These are phyloP conservation scores for Alternaria dauci DNA, from an alignment of 2,329 filamentous ascomycete species.

Conservation along the genomic window DNA sequence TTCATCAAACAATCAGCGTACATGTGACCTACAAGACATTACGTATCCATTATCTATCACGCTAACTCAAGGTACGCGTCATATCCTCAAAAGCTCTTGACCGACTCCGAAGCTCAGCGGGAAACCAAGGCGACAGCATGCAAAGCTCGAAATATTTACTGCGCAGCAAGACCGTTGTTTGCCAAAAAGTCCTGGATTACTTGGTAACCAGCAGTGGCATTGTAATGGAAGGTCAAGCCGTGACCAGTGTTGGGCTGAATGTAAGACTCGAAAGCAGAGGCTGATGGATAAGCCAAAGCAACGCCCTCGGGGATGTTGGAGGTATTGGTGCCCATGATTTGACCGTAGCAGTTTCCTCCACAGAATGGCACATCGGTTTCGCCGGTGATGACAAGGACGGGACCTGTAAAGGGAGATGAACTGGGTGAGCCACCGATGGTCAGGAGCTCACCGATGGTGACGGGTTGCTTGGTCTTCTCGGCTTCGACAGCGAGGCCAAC, in stretches of 20 bases:
- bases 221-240: constrained; percentile 59
- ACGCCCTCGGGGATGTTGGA: constrained; percentile 58
- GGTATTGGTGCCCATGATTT: constrained; percentile 51
- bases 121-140: not conserved
- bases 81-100: not conserved
- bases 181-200: constrained; percentile 50
- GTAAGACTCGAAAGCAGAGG: constrained; percentile 61
- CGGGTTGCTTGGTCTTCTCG: constrained; percentile 62
- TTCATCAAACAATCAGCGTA: not conserved
- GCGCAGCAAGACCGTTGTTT: constrained; percentile 32
- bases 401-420: constrained; percentile 58
- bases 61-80: not conserved
- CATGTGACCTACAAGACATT: not conserved
- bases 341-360: constrained; percentile 64
- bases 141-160: not conserved
- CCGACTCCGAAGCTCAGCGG: not conserved
- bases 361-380: constrained; percentile 64
- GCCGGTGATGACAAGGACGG: constrained; percentile 68
- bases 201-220: constrained; percentile 52
- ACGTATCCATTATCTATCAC: not conserved
- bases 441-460: constrained; percentile 66
- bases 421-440: constrained; percentile 58
- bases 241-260: constrained; percentile 61
- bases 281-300: constrained; percentile 54
- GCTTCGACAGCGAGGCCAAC: constrained; percentile 59